A percentile compares a stretch with the other conserved stretches of the same genome.
These are phyloP conservation scores for Mortierella sp. DNA, from an alignment of 371 early-diverging fungal species.

Conservation along the genomic window DNA sequence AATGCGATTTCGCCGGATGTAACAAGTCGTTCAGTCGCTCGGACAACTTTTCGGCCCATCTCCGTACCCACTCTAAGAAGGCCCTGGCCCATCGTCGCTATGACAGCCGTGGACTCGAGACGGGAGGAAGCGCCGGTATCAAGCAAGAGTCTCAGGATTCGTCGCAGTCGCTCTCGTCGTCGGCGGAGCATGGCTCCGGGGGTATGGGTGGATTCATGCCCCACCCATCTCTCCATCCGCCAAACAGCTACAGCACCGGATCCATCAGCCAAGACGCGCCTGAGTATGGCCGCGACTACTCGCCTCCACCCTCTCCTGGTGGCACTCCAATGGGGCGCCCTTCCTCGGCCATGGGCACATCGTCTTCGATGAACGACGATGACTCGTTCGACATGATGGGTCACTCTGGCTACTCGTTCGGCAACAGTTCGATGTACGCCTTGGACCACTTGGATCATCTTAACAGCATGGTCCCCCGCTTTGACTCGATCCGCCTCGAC, in stretches of 20 bases:
- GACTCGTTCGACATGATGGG: conserved; percentile 55
- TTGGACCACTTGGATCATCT: conserved; percentile 49
- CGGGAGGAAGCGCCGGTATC: conserved; percentile 12
- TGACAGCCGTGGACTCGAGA: conserved; percentile 34
- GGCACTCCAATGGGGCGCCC: conserved; percentile 32
- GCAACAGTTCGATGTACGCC: conserved; percentile 38
- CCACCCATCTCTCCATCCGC: conserved; percentile 42
- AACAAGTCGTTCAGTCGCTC: conserved; percentile 82
- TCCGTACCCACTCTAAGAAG: conserved; percentile 66
- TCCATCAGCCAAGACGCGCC: conserved; percentile 39
- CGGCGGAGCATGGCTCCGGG: conserved; percentile 4
- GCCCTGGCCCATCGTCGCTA: conserved; percentile 49
- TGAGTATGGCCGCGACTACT: conserved; percentile 52
- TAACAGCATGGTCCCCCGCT: conserved; percentile 48
- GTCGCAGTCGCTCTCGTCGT: conserved; percentile 14
- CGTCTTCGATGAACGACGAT: conserved; percentile 50
- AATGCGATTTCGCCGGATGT: conserved; percentile 77
- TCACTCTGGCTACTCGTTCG: conserved; percentile 40
- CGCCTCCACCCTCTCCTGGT: conserved; percentile 46
- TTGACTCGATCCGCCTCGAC: conserved; percentile 50
- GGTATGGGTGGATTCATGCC: conserved; percentile 45
- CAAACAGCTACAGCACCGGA: conserved; percentile 36
- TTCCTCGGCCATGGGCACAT: conserved; percentile 36
- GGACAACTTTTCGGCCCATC: conserved; percentile 81
- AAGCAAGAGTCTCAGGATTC: conserved; percentile 53